Percentiles rank a stretch among this genome's conserved stretches.
Conservation (phyloP, 208 protist genomes). For the Trypanosomatidae sp. region DNA sequence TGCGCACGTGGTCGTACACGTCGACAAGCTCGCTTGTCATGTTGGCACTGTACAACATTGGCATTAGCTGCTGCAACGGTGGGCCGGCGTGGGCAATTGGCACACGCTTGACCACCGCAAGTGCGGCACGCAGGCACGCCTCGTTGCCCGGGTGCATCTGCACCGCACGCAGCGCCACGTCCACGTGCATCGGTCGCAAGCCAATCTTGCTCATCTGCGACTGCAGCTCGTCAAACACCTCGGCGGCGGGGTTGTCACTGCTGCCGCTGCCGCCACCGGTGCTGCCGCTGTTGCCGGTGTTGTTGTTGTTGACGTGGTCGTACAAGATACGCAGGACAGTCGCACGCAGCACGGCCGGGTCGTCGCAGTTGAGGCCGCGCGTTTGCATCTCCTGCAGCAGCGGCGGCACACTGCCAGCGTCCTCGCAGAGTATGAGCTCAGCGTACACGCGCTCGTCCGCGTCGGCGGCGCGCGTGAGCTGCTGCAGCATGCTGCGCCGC, state of each 20-base stretch:
- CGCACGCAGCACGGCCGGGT: slow-evolving; percentile 46
- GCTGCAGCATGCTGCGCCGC: slow-evolving; percentile 28
- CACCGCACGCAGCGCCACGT: slow-evolving; percentile 19
- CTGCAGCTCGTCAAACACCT: slow-evolving; percentile 51
- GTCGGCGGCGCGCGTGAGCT: slow-evolving; percentile 35
- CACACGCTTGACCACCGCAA: slow-evolving; percentile 19
- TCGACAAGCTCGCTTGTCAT: slow-evolving; percentile 57
- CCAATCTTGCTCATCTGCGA: slow-evolving; percentile 36
- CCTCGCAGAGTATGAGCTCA: slow-evolving; percentile 41
- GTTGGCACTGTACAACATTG: slow-evolving; percentile 40
- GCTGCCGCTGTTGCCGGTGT: too few species aligned
- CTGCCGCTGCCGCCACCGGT: too few species aligned
- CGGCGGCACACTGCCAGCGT: slow-evolving; percentile 20
- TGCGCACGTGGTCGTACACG: slow-evolving; percentile 40
- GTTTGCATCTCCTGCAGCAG: slow-evolving; percentile 47
- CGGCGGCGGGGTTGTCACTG: slow-evolving; percentile 19
- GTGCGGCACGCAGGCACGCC: slow-evolving; percentile 12
- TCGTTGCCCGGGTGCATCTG: slow-evolving; percentile 17
- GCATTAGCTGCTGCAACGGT: slow-evolving; percentile 34
- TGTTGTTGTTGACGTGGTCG: slow-evolving; percentile 39
- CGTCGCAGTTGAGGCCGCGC: slow-evolving; percentile 51
- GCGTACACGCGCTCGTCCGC: slow-evolving; percentile 68
- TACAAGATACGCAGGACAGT: too few species aligned
- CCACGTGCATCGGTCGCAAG: slow-evolving; percentile 30
- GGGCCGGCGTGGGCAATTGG: slow-evolving; percentile 7